Conservation (phyloP, 495 filamentous ascomycete species). For the Hypoxylon fuscum region DNA sequence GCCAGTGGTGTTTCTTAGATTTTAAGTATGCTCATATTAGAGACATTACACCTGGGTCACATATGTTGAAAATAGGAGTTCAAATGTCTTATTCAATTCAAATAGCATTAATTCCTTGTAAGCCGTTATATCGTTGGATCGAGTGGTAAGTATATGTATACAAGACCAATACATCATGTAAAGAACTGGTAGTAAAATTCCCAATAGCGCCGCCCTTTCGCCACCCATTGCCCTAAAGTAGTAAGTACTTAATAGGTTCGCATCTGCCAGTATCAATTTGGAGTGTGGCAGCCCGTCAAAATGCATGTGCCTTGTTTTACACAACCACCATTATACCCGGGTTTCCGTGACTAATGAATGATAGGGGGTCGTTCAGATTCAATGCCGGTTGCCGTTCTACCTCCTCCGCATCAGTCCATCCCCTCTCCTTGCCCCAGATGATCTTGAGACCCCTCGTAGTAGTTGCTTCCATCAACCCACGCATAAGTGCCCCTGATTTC, state of each 20-base stretch:
- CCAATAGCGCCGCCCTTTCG: not conserved
- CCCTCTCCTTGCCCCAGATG: conserved; percentile 73
- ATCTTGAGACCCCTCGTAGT: conserved; percentile 61
- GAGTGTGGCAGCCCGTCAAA: conserved; percentile 5
- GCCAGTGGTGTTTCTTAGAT: too few species aligned
- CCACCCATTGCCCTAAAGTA: not conserved
- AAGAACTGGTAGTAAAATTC: conserved; percentile 5
- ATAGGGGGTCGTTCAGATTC: conserved; percentile 36
- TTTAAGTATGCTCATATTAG: too few species aligned
- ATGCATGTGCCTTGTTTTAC: conserved; percentile 12
- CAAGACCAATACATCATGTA: conserved; percentile 8
- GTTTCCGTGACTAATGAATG: conserved; percentile 27
- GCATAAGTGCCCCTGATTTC: conserved; percentile 74
- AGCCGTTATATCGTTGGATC: conserved; percentile 5
- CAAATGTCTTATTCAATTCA: too few species aligned
- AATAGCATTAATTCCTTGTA: too few species aligned
- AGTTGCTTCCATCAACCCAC: conserved; percentile 67
- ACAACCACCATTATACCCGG: conserved; percentile 34
- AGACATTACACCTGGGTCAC: too few species aligned
- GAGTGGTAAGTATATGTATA: conserved; percentile 19
- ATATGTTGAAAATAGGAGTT: too few species aligned
- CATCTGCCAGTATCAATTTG: not conserved
- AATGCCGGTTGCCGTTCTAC: conserved; percentile 37
- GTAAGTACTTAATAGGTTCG: not conserved
- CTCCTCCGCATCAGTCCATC: conserved; percentile 65